Evolutionary conservation across 2,329 filamentous ascomycete species (phyloP), one percentile per base, ranked within the genome.

Genomic region (Claviceps spartinae): DNA sequence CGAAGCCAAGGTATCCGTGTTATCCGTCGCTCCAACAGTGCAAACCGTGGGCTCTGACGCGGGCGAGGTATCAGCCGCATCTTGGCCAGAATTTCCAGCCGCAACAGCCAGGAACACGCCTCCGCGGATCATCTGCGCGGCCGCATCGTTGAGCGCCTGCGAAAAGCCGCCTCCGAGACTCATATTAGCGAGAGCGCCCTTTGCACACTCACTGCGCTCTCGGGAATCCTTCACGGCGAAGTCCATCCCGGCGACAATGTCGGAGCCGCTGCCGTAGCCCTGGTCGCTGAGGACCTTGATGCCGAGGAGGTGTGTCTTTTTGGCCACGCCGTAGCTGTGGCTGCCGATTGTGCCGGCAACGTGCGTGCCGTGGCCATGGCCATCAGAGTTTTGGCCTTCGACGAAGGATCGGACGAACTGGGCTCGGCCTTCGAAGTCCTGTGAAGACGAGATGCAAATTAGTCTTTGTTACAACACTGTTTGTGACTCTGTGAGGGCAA

Each of bases 41-140:
- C 76, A 76, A 34, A 69, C 76, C 26, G 60, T 63, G 3, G 69
- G 53, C 57, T 72, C 72, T 0, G 71, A 75, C 22, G 74, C 72
- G 2, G 75, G 74, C 1, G 75, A 78, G 51, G 60, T 70, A 56
- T 63, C 65, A 20, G 63, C 56, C 1, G 75, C 73, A 54, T 78
- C 66, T 22, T 57, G 58, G 51, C 65, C 66, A 7, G 69, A 64
- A 60, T 81, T 81, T 44, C 77, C 78, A 18, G 77, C 77, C 2
- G 77, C 77, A 11, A 78, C 76, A 48, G 72, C 76, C 38, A 78
- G 66, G 58, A 77, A 76, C 52, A 78, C 65, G 13, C 76, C 76
- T 0, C 67, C 63, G 11, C 58, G 57, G 55, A 74, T 66, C 34
- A 76, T 67, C 51, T 64, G 65, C 26, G 67, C 67, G 9, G 77